Evolutionary conservation across 1,284 basidiomycete species (phyloP).

Genomic region (Taiwanofungus camphoratus): DNA sequence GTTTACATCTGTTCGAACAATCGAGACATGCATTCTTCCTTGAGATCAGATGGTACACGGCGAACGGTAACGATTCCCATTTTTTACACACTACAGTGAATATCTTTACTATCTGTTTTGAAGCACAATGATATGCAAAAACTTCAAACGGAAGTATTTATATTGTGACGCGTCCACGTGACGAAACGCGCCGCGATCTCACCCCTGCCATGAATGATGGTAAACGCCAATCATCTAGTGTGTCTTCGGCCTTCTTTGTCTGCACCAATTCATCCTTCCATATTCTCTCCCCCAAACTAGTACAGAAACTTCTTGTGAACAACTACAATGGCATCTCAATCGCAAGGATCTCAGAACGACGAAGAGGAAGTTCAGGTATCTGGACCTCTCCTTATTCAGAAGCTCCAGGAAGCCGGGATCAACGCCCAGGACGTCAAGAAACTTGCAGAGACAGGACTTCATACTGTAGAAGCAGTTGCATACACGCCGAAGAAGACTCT

Average conservation of each 20-base stretch:
- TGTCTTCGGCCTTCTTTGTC: background rate
- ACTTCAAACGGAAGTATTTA: no score
- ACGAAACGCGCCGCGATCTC: constrained; percentile 14
- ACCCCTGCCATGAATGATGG: constrained; percentile 3
- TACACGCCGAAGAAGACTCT: constrained; percentile 96
- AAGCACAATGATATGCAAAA: no score
- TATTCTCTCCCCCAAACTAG: constrained; percentile 1
- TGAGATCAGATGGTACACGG: no score
- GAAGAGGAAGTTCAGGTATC: constrained; percentile 55
- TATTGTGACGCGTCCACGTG: constrained; percentile 27
- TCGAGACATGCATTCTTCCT: no score
- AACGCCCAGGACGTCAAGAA: constrained; percentile 93
- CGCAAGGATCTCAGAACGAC: constrained; percentile 48
- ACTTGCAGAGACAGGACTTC: constrained; percentile 86
- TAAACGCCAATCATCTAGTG: background rate
- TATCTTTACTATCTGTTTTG: background rate
- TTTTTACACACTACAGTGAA: no score
- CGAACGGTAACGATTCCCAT: no score
- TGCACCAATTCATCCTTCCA: background rate
- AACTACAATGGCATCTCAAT: constrained; percentile 28
- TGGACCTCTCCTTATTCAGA: constrained; percentile 78
- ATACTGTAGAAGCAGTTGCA: constrained; percentile 94
- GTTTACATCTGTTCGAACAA: no score
- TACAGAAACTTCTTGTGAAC: background rate
- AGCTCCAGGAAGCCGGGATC: constrained; percentile 90